Evolutionary conservation across 2,329 filamentous ascomycete species (phyloP).

Genomic region (Epichloe coenophiala): DNA sequence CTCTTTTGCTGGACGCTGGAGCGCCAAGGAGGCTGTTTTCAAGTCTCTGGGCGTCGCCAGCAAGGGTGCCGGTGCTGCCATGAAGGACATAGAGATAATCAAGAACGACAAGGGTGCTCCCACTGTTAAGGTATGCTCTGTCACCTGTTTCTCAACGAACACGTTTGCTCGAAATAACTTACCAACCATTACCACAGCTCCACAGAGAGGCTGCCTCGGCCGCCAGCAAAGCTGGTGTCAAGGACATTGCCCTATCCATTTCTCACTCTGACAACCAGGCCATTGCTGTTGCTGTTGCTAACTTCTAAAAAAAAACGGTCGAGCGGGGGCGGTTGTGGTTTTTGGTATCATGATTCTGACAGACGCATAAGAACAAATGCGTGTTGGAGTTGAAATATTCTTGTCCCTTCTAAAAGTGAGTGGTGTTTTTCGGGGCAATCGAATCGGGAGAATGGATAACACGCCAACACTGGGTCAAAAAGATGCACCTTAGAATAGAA

Average conservation of each 20-base stretch:
- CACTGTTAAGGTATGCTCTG: constrained; percentile 59
- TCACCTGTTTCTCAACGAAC: background rate
- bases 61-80: constrained; percentile 73
- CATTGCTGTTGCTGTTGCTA: constrained; percentile 82
- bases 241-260: constrained; percentile 82
- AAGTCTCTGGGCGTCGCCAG: constrained; percentile 84
- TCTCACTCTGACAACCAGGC: constrained; percentile 92
- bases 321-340: constrained; percentile 3
- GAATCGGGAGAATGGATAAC: background rate
- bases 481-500: constrained; percentile 2
- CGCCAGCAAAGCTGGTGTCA: constrained; percentile 73
- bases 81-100: constrained; percentile 91
- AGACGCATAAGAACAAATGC: background rate
- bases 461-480: background rate
- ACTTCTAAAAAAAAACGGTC: constrained; percentile 39
- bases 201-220: constrained; percentile 72
- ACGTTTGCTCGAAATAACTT: background rate
- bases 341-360: constrained; percentile 6
- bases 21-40: constrained; percentile 96
- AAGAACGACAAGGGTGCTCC: constrained; percentile 73
- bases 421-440: background rate
- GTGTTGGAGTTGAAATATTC: background rate
- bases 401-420: background rate
- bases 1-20: constrained; percentile 92
- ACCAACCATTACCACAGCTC: constrained; percentile 46